These are phyloP conservation scores for Coemansia sp. DNA, from an alignment of 192 early-diverging fungal genomes.

Conservation along the genomic window DNA sequence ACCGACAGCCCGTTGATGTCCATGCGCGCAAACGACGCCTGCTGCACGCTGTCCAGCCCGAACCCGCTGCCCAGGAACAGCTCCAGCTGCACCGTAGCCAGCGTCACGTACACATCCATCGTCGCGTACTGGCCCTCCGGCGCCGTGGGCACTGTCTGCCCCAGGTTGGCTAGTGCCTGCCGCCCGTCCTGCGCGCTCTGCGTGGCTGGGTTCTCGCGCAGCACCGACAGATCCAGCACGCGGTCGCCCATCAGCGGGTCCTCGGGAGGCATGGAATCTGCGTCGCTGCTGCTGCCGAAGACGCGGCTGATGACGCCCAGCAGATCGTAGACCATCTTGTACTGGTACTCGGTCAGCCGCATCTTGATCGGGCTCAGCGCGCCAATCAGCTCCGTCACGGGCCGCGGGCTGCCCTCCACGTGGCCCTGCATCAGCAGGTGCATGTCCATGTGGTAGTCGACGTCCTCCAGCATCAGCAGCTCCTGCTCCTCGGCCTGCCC, in stretches of 20 bases:
- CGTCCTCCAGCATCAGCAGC: slow-evolving; percentile 81
- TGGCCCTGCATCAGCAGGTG: slow-evolving; percentile 61
- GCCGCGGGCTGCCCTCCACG: slow-evolving; percentile 54
- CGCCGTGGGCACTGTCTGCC: slow-evolving; percentile 13
- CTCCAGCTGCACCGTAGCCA: slow-evolving; percentile 80
- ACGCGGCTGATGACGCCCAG: slow-evolving; percentile 36
- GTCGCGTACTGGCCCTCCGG: slow-evolving; percentile 29
- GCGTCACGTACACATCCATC: slow-evolving; percentile 59
- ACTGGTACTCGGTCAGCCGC: slow-evolving; percentile 80
- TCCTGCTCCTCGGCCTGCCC: slow-evolving; percentile 46
- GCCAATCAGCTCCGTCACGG: slow-evolving; percentile 65
- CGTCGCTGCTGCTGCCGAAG: slow-evolving; percentile 29
- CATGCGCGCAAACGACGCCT: slow-evolving; percentile 56
- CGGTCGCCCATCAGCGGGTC: slow-evolving; percentile 32
- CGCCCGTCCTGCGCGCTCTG: slow-evolving; percentile 23
- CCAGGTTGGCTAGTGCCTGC: slow-evolving; percentile 45
- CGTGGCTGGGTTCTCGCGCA: slow-evolving; percentile 47
- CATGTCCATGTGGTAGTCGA: slow-evolving; percentile 69
- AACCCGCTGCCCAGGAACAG: slow-evolving; percentile 67
- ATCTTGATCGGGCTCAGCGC: slow-evolving; percentile 74
- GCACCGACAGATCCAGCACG: slow-evolving; percentile 26
- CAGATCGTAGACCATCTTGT: slow-evolving; percentile 72
- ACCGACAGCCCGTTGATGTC: slow-evolving; percentile 53
- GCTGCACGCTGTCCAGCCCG: slow-evolving; percentile 50
- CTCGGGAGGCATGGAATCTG: slow-evolving; percentile 7